Evolutionary conservation across 805 yeast genomes (phyloP), one percentile per base, ranked within the genome.

Genomic region (Pichia sporocuriosa): DNA sequence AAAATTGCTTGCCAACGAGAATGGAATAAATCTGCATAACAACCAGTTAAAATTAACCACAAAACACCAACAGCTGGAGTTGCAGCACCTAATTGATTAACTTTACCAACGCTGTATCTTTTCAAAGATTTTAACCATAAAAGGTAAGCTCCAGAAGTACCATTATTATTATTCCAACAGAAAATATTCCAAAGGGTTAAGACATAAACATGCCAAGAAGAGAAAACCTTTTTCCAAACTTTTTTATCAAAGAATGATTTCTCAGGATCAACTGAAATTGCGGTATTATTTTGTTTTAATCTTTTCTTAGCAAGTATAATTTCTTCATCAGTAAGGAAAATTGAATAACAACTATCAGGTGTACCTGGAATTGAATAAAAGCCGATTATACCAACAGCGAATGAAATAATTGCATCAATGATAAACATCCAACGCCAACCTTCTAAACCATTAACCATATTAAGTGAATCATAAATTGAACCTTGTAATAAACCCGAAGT

Each of bases 121-220:
- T 66, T 56, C 21, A 72, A 62, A 4, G 77, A 64, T 46, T 73
- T 66, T 39, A 82, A 66, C 89, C 89, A 81, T 43, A 83, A 63
- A 4, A 73, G 59, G 52, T 71, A 78, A 9, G 79, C 68, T n/a
- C 83, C 82, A 37, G 76, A 67, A 15, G 71, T 64, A 3, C 75
- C 71, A 46, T 76, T 77, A 56, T 72, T 71, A 53, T 74, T 74
- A 61, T 79, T 79, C 79, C 80, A 77, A 42, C 81, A 75, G 50
- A 77, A 67, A 29, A 77, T 67, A 50, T 76, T 74, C 63, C 77
- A 74, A 6, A 76, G 58, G 6, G 72, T 60, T 25, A 81, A 56
- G 2, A 76, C 69, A 60, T 78, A 79, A 44, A 81, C 68, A 39
- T 77, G 76, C 82, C 84, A 79, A 25, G 73, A 66, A 4, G 69